Percentiles rank a stretch among this genome's conserved stretches.
phyloP scores from a whole-genome alignment of 768 basidiomycete species.

The Naganishia vishniacii region DNA sequence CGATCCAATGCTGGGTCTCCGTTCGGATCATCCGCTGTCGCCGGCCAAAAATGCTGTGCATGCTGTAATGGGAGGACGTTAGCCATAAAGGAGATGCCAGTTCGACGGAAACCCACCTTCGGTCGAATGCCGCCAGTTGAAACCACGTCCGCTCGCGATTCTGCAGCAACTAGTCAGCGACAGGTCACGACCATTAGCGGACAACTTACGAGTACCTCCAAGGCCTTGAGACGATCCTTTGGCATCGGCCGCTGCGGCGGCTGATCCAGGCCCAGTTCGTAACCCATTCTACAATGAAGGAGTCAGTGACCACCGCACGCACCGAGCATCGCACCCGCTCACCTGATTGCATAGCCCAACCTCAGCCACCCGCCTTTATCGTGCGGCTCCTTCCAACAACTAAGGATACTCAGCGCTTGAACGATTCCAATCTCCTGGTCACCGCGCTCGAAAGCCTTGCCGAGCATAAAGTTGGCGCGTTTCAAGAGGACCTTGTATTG shows the following conservation, averaged over 20 bases:
- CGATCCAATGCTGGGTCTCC: constrained; percentile 17
- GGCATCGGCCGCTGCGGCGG: constrained; percentile 26
- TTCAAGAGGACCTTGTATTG: constrained; percentile 26
- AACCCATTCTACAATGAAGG: constrained; percentile 24
- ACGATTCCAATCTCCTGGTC: constrained; percentile 29
- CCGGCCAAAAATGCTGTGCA: constrained; percentile 21
- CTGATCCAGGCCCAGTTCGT: constrained; percentile 26
- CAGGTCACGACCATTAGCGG: too few species aligned
- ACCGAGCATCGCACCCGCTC: constrained; percentile 1
- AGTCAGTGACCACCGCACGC: too few species aligned
- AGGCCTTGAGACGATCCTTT: constrained; percentile 24
- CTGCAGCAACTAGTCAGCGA: background rate
- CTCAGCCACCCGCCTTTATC: constrained; percentile 28
- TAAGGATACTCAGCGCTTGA: constrained; percentile 30
- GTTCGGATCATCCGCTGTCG: constrained; percentile 27
- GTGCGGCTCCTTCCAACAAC: constrained; percentile 32
- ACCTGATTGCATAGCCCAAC: constrained; percentile 28
- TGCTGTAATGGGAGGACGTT: background rate
- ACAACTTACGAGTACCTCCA: constrained; percentile 26
- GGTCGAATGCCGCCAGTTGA: constrained; percentile 30
- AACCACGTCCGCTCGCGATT: constrained; percentile 30
- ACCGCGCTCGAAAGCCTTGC: constrained; percentile 31
- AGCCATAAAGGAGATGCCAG: background rate
- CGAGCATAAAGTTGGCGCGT: constrained; percentile 25
- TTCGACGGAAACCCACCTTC: constrained; percentile 4